Evolutionary conservation across 768 basidiomycete genomes (phyloP).

Genomic region (Trametes sanguinea): DNA sequence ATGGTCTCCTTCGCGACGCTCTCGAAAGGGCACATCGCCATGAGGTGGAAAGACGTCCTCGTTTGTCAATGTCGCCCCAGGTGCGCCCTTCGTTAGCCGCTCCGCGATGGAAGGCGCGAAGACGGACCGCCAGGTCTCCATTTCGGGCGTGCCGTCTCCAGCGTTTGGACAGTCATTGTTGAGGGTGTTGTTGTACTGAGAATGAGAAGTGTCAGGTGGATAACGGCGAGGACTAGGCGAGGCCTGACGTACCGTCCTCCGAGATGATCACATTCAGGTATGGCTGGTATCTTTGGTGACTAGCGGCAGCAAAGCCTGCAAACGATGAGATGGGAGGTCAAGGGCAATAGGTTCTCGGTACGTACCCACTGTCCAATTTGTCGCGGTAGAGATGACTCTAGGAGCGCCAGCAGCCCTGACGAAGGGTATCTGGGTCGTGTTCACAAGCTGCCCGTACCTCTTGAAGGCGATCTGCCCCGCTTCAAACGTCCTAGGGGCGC

Average conservation of each 20-base stretch:
- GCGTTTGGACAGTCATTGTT: constrained; percentile 57
- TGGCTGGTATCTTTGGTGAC: constrained; percentile 46
- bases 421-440: constrained; percentile 49
- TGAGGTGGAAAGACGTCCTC: constrained; percentile 58
- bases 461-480: constrained; percentile 53
- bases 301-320: constrained; percentile 63
- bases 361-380: constrained; percentile 68
- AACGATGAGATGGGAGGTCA: background rate
- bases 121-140: constrained; percentile 52
- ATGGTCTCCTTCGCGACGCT: constrained; percentile 51
- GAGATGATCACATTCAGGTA: constrained; percentile 56
- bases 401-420: constrained; percentile 50
- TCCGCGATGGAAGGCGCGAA: constrained; percentile 58
- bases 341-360: background rate
- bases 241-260: constrained; percentile 47
- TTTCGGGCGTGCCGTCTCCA: constrained; percentile 49
- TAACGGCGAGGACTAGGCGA: too few relatives aligned
- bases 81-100: constrained; percentile 61
- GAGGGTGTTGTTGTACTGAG: constrained; percentile 60
- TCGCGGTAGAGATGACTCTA: constrained; percentile 67
- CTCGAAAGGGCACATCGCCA: constrained; percentile 81
- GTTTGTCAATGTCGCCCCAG: constrained; percentile 59
- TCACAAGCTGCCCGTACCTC: constrained; percentile 56
- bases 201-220: background rate
- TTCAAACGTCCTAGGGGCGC: constrained; percentile 43